Evolutionary conservation across 148 eudicot species (phyloP).

Genomic region (Cornus kousa): DNA sequence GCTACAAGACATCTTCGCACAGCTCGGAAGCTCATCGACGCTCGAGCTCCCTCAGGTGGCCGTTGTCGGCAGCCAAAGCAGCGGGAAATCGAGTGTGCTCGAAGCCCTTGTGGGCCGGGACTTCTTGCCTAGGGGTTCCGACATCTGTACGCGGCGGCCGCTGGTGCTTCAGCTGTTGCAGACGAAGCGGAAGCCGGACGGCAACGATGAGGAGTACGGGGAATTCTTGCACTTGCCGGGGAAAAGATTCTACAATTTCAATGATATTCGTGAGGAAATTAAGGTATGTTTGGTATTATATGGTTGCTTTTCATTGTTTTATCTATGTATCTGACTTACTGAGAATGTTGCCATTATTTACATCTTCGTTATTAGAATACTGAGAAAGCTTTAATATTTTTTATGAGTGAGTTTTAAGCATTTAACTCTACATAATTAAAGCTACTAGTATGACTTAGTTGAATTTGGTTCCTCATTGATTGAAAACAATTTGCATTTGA

Average conservation of each 20-base stretch:
- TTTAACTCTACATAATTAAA: too few relatives aligned
- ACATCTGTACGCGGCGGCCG: conserved; percentile 87
- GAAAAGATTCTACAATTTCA: conserved; percentile 58
- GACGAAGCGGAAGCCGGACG: conserved; percentile 50
- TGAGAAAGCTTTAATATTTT: background rate
- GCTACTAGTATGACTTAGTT: too few relatives aligned
- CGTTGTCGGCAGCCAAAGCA: conserved; percentile 92
- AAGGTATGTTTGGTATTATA: conserved; percentile 37
- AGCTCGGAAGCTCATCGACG: conserved; percentile 54
- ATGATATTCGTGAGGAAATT: conserved; percentile 71
- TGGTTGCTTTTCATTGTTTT: background rate
- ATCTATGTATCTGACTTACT: background rate
- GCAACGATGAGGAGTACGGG: conserved; percentile 72
- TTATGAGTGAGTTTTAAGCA: too few relatives aligned
- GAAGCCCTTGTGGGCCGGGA: conserved; percentile 92
- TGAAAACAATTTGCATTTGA: too few relatives aligned
- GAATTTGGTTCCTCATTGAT: too few relatives aligned
- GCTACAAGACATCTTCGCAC: conserved; percentile 87
- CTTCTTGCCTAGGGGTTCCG: conserved; percentile 82
- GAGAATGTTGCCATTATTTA: too few relatives aligned
- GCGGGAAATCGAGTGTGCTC: conserved; percentile 89
- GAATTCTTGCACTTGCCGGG: conserved; percentile 86
- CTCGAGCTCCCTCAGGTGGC: conserved; percentile 87
- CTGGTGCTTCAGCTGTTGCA: conserved; percentile 81
- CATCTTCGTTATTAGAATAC: background rate